Evolutionary conservation across 805 yeast genomes (phyloP).

Genomic region (Cyberlindnera lachancei): DNA sequence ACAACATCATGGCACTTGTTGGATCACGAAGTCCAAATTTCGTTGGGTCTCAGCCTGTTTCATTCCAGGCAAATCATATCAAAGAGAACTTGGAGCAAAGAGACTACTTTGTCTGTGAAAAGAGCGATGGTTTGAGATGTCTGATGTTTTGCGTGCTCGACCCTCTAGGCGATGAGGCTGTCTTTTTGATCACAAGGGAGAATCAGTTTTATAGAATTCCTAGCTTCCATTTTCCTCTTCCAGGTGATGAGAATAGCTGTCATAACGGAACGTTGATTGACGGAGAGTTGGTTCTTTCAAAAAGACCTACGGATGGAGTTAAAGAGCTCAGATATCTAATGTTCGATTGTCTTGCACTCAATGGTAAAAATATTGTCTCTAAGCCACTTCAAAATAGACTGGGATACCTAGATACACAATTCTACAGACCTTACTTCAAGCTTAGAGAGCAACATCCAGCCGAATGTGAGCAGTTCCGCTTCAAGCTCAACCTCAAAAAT

Average conservation of each 20-base stretch:
- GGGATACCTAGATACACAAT: conserved; percentile 76
- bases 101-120: conserved; percentile 94
- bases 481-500: conserved; percentile 76
- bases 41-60: conserved; percentile 95
- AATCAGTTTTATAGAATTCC: conserved; percentile 80
- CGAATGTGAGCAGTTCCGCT: conserved; percentile 70
- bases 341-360: conserved; percentile 85
- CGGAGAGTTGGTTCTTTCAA: conserved; percentile 84
- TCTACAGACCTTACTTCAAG: conserved; percentile 75
- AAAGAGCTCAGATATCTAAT: conserved; percentile 73
- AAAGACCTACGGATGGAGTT: conserved; percentile 42
- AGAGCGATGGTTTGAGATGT: conserved; percentile 88
- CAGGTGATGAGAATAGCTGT: conserved; percentile 38
- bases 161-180: conserved; percentile 76
- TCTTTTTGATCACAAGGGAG: conserved; percentile 81
- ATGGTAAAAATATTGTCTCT: conserved; percentile 62
- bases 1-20: conserved; percentile 57
- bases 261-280: conserved; percentile 89
- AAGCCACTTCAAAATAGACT: conserved; percentile 74
- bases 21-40: conserved; percentile 50
- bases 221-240: conserved; percentile 74
- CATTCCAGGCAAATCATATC: conserved; percentile 73
- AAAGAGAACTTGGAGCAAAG: conserved; percentile 48
- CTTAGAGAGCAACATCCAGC: conserved; percentile 66
- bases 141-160: conserved; percentile 59